Base-by-base conservation (phyloP, 441 rosid genomes). In the Bocquillonia castaneifolia region DNA sequence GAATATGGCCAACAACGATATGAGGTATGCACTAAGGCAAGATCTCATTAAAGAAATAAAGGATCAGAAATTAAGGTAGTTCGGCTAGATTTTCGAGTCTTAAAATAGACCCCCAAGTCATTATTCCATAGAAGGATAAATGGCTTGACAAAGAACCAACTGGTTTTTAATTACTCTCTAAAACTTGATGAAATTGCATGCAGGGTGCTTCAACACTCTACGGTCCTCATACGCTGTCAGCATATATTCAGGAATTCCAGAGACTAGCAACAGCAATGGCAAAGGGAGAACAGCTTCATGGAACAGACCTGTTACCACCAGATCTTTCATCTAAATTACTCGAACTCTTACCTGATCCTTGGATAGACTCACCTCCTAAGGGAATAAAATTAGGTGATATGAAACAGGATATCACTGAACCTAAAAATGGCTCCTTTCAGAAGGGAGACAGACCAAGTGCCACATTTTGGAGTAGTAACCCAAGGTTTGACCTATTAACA, bases 131-230 rank as follows among this genome's bases (percentile, higher is more conserved):
- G n/a, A n/a, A n/a, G n/a, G n/a, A n/a, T n/a, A n/a, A n/a, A n/a
- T n/a, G n/a, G n/a, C n/a, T n/a, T n/a, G n/a, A n/a, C n/a, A n/a
- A n/a, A n/a, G n/a, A n/a, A n/a, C n/a, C n/a, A n/a, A n/a, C n/a
- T n/a, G n/a, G n/a, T n/a, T n/a, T n/a, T 40, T 40, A 40, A 3
- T 9, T 15, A 12, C 54, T 20, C 12, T n/a, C 12, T 50, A 8
- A 50, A 1, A n/a, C 26, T 20, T 3, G 20, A 17, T 17, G 50
- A 32, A 36, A 12, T 23, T n/a, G n/a, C n/a, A n/a, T 77, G 73
- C 79, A 86, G 85, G 86, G 80, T 47, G 86, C 92, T 63, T 83
- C 92, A 3, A 86, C 92, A 10, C 82, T 86, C 23, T 86, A 86
- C 12, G 92, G 89, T 28, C 92, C 89, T 34, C 78, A 81, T 65